Conservation (phyloP, 208 protist species). For the Endotrypanum monterogeii region DNA sequence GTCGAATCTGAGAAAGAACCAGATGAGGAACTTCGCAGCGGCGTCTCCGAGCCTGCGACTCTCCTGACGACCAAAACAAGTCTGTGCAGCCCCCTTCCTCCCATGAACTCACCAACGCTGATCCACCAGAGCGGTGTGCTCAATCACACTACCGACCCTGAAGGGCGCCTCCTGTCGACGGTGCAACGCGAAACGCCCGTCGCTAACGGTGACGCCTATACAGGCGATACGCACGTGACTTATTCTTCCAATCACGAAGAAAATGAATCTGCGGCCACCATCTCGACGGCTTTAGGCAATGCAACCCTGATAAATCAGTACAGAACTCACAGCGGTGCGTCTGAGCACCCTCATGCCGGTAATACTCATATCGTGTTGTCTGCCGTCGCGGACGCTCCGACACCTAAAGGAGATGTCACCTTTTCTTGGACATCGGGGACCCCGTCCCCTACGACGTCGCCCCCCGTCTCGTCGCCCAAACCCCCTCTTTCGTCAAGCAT, state of each 20-base stretch:
- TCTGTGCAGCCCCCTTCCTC: conserved; percentile 20
- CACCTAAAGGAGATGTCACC: not conserved
- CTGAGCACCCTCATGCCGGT: no score
- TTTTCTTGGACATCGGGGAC: no score
- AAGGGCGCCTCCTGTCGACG: conserved; percentile 1
- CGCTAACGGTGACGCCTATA: not conserved
- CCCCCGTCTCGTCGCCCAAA: not conserved
- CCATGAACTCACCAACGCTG: conserved; percentile 26
- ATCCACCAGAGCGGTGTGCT: conserved; percentile 16
- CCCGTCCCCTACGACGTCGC: not conserved
- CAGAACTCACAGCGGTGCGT: not conserved
- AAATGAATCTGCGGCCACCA: not conserved
- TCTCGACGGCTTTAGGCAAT: not conserved
- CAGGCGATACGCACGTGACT: not conserved
- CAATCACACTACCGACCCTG: conserved; percentile 10
- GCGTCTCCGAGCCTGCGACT: not conserved
- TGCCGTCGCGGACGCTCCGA: not conserved
- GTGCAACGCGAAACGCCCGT: not conserved
- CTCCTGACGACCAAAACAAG: not conserved
- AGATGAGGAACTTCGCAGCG: not conserved
- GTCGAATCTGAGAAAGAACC: not conserved
- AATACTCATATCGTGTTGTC: not conserved
- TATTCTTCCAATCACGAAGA: not conserved
- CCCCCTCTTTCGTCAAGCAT: not conserved
- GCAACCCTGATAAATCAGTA: no score